Conservation (phyloP, 2,329 filamentous ascomycete genomes). For the Fusarium lyarnte region DNA sequence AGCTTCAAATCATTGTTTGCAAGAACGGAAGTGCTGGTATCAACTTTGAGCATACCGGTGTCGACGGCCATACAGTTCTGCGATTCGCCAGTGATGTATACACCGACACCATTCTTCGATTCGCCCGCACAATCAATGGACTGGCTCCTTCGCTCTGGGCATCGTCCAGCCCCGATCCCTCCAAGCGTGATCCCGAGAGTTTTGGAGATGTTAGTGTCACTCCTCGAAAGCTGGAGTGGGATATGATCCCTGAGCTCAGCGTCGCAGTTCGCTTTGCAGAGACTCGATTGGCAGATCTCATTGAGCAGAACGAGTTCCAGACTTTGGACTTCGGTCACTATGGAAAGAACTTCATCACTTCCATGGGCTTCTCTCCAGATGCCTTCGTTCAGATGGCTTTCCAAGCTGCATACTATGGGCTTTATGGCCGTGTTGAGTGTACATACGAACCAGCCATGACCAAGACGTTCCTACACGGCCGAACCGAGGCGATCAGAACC, state of each 20-base stretch:
- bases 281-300: constrained; percentile 90
- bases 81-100: constrained; percentile 97
- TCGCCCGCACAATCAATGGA: constrained; percentile 94
- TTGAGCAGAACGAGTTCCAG: constrained; percentile 95
- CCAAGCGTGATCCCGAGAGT: constrained; percentile 88
- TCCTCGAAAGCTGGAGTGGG: constrained; percentile 97
- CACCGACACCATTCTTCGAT: constrained; percentile 96
- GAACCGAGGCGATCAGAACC: constrained; percentile 91
- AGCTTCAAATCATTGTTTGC: constrained; percentile 98
- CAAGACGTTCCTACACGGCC: constrained; percentile 90
- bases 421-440: constrained; percentile 93
- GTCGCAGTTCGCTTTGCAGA: constrained; percentile 95
- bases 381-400: constrained; percentile 99
- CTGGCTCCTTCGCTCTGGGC: constrained; percentile 92
- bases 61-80: constrained; percentile 96
- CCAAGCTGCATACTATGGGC: constrained; percentile 95
- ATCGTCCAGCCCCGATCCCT: constrained; percentile 88
- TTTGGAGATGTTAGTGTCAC: constrained; percentile 95
- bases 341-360: constrained; percentile 97
- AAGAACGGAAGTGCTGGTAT: constrained; percentile 98
- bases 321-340: constrained; percentile 90
- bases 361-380: constrained; percentile 95
- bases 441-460: constrained; percentile 99
- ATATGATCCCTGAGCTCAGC: constrained; percentile 90
- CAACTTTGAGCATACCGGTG: constrained; percentile 98